A percentile compares a stretch with the other conserved stretches of the same genome.
Evolutionary conservation across 345 rosid genomes (phyloP).

Genomic region (Iberis pinnata): DNA sequence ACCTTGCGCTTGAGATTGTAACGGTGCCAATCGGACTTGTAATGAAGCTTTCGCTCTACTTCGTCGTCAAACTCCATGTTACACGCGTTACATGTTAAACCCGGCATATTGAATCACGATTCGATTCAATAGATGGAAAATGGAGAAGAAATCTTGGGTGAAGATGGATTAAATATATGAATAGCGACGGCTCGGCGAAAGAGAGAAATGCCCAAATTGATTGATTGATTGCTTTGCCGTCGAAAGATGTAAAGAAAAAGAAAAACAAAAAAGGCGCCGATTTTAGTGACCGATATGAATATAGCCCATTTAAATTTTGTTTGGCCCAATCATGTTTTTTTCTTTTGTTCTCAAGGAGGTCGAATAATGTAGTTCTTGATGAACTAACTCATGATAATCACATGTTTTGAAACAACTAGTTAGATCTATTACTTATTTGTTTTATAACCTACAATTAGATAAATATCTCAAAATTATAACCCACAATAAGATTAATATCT

Average conservation of each 20-base stretch:
- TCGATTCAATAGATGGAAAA: background rate
- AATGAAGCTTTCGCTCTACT: slow-evolving; percentile 70
- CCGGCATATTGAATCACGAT: slow-evolving; percentile 40
- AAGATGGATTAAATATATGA: background rate
- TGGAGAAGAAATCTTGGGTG: no score
- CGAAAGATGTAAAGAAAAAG: no score
- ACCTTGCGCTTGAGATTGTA: slow-evolving; percentile 99
- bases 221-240: background rate
- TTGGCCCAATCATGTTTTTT: background rate
- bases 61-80: slow-evolving; percentile 76
- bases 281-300: background rate
- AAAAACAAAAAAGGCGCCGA: background rate
- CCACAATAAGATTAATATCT: no score
- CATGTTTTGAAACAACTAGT: no score
- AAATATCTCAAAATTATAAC: no score
- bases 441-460: no score
- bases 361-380: no score
- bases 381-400: no score
- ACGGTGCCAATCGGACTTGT: slow-evolving; percentile 98
- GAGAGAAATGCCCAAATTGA: background rate
- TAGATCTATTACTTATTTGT: no score
- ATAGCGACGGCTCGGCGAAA: slow-evolving; percentile 13
- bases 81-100: slow-evolving; percentile 86
- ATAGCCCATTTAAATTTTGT: background rate
- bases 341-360: no score